These are phyloP conservation scores for Ciborinia camelliae DNA, from an alignment of 2,329 filamentous ascomycete genomes.

Conservation along the genomic window DNA sequence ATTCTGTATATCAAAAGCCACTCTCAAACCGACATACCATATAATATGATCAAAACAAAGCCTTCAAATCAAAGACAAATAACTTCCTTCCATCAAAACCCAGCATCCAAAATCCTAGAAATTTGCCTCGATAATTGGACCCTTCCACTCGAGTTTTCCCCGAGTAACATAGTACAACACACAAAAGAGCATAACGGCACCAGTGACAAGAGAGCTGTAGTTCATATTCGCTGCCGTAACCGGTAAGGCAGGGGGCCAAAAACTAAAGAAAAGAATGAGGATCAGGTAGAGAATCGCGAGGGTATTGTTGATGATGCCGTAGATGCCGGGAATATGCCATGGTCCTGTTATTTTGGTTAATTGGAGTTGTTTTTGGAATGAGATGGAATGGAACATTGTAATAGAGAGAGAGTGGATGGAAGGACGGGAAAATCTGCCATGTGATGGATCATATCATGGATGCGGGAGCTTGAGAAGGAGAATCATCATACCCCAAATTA, in stretches of 20 bases:
- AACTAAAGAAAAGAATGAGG: conserved; percentile 42
- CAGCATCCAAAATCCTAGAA: neutral
- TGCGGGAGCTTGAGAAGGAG: neutral
- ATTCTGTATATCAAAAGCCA: no score
- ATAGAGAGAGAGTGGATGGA: no score
- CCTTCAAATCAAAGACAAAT: no score
- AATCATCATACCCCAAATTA: conserved; percentile 15
- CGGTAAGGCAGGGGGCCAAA: conserved; percentile 43
- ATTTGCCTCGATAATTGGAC: conserved; percentile 1
- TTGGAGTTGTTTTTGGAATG: no score
- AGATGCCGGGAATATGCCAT: conserved; percentile 35
- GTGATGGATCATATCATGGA: no score
- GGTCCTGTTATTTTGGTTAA: conserved; percentile 7
- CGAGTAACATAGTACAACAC: conserved; percentile 14
- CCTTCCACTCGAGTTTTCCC: conserved; percentile 1
- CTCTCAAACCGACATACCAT: no score
- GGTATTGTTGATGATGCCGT: conserved; percentile 42
- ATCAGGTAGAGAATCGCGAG: conserved; percentile 44
- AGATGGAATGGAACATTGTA: no score
- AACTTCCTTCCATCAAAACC: no score
- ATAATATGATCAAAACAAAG: no score
- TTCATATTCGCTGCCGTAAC: conserved; percentile 46
- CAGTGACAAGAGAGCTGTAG: conserved; percentile 32
- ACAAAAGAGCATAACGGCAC: conserved; percentile 16
- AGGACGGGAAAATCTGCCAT: no score